Conservation (phyloP, 306 rosid genomes). For the Ochetophila trinervis region DNA sequence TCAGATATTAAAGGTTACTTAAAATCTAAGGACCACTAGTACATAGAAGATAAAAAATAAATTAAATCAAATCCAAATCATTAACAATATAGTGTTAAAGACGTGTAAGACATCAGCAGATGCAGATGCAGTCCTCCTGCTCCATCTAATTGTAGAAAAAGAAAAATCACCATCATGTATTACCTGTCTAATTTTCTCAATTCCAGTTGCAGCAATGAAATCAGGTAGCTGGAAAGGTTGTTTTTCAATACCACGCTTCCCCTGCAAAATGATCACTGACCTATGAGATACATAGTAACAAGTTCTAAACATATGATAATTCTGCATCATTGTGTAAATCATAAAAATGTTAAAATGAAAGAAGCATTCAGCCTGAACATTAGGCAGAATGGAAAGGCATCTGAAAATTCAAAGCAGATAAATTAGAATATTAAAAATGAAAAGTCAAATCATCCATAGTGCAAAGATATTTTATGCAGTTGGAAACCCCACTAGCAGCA, state of each 20-base stretch:
- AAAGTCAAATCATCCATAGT: constrained; percentile 31
- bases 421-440: constrained; percentile 40
- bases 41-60: neutral
- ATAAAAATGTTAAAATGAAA: constrained; percentile 21
- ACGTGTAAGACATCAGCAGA: too few relatives aligned
- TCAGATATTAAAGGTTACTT: neutral
- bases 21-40: neutral
- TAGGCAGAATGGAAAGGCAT: constrained; percentile 61
- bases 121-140: too few relatives aligned
- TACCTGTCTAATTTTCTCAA: constrained; percentile 99
- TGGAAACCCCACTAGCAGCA: constrained; percentile 24
- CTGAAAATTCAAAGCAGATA: constrained; percentile 78
- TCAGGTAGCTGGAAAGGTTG: constrained; percentile 99
- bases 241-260: constrained; percentile 96
- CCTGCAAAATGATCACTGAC: constrained; percentile 51
- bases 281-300: constrained; percentile 41
- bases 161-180: neutral
- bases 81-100: too few relatives aligned
- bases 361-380: constrained; percentile 52
- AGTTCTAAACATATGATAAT: neutral
- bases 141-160: too few relatives aligned
- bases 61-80: too few relatives aligned
- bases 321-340: constrained; percentile 21
- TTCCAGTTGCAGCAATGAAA: constrained; percentile 98
- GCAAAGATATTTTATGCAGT: constrained; percentile 20